Conservation (phyloP, 148 eudicot genomes). For the Fagopyrum tataricum region DNA sequence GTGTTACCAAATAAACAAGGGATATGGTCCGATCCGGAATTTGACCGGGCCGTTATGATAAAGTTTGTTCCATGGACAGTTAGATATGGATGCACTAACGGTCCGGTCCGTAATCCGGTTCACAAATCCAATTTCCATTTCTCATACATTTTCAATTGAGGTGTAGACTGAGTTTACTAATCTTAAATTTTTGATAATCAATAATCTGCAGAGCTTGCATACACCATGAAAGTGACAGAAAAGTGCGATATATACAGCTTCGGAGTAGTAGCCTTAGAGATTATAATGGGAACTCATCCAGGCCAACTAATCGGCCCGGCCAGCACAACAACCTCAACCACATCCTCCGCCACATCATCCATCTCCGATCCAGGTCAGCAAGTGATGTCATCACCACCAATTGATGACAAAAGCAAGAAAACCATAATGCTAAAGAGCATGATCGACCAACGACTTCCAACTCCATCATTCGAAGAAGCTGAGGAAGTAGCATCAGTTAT, state of each 20-base stretch:
- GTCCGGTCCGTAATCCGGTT: too few species aligned
- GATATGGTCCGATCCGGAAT: too few species aligned
- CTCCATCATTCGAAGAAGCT: slow-evolving; percentile 20
- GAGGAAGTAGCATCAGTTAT: slow-evolving; percentile 18
- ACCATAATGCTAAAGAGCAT: slow-evolving; percentile 15
- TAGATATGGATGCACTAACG: too few species aligned
- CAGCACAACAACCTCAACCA: neutral
- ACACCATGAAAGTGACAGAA: slow-evolving; percentile 37
- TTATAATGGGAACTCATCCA: slow-evolving; percentile 42
- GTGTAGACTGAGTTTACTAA: too few species aligned
- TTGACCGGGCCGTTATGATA: too few species aligned
- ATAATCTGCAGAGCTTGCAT: slow-evolving; percentile 37
- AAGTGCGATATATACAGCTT: slow-evolving; percentile 57
- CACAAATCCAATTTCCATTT: too few species aligned
- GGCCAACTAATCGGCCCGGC: slow-evolving; percentile 20
- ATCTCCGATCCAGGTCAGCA: neutral
- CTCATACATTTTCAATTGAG: too few species aligned
- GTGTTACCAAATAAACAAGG: too few species aligned
- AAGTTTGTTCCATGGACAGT: too few species aligned
- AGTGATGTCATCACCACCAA: neutral
- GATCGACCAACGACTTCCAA: slow-evolving; percentile 30
- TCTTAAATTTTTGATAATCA: neutral
- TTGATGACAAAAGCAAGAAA: neutral
- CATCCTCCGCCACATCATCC: slow-evolving; percentile 1
- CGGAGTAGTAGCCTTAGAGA: slow-evolving; percentile 39